phyloP scores from a whole-genome alignment of 306 rosid genomes.

The Inga oerstediana region DNA sequence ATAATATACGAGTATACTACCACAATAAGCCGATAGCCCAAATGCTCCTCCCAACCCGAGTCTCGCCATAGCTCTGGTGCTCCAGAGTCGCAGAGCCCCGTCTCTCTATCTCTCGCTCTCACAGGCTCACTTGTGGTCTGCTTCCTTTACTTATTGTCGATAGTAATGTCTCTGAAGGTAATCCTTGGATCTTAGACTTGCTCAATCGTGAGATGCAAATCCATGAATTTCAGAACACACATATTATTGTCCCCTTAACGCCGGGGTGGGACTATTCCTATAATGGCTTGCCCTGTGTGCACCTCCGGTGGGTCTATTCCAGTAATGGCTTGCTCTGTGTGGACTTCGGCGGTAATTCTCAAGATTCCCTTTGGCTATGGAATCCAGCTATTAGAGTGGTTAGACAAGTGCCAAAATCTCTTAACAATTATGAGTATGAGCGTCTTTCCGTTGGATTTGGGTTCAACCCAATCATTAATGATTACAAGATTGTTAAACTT shows the following conservation, averaged over 20 bases:
- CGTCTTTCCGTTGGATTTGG: not conserved
- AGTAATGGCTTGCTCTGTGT: not conserved
- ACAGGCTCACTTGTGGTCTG: too few species aligned
- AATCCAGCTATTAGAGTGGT: not conserved
- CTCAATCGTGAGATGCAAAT: not conserved
- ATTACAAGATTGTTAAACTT: not conserved
- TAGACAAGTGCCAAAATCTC: not conserved
- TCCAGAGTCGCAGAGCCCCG: too few species aligned
- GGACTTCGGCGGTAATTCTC: not conserved
- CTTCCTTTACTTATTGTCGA: not conserved
- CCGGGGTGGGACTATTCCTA: not conserved
- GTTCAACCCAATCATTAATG: too few species aligned
- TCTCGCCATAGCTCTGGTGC: too few species aligned
- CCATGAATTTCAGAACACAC: not conserved
- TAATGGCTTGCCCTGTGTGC: too few species aligned
- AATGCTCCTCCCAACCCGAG: too few species aligned
- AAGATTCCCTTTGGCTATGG: not conserved
- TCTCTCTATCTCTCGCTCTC: too few species aligned
- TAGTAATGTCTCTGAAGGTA: not conserved
- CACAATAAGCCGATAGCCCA: too few species aligned
- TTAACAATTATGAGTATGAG: too few species aligned
- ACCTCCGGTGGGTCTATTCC: not conserved
- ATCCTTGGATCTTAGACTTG: not conserved
- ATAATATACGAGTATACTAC: too few species aligned
- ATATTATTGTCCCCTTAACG: not conserved